These are phyloP conservation scores for Paramecium bursaria DNA, from an alignment of 73 alveolate species.

Conservation along the genomic window DNA sequence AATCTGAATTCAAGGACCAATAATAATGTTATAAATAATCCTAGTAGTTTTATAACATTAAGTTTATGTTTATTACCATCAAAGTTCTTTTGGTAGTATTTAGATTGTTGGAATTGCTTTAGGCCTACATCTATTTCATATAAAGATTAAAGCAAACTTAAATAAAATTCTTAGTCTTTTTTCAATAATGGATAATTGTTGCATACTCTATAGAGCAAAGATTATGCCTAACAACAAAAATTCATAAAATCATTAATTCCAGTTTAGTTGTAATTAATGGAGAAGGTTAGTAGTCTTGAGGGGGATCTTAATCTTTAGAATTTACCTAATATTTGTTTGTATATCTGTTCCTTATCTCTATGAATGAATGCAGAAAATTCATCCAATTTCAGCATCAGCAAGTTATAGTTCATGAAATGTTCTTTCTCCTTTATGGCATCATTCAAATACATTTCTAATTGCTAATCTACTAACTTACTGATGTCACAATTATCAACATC, in stretches of 20 bases:
- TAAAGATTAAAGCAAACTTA: conserved; percentile 16
- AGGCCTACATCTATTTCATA: conserved; percentile 60
- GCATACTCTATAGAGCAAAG: conserved; percentile 34
- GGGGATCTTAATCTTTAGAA: conserved; percentile 28
- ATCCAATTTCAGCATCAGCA: conserved; percentile 39
- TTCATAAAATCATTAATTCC: conserved; percentile 34
- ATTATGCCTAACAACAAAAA: conserved; percentile 23
- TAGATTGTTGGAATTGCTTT: conserved; percentile 23
- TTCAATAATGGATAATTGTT: conserved; percentile 38
- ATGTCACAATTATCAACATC: conserved; percentile 21
- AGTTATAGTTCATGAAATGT: conserved; percentile 31
- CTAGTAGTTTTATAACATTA: conserved; percentile 13
- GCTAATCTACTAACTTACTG: neutral
- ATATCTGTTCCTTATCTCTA: neutral
- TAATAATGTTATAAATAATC: conserved; percentile 20
- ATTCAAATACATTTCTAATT: conserved; percentile 31
- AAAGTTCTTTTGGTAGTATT: conserved; percentile 49
- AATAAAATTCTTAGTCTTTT: conserved; percentile 44
- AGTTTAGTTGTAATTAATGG: conserved; percentile 35
- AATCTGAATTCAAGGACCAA: conserved; percentile 27
- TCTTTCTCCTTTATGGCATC: conserved; percentile 40
- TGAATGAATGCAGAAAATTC: conserved; percentile 23
- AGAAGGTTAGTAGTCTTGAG: conserved; percentile 34
- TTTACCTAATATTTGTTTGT: neutral
- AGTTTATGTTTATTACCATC: conserved; percentile 32